These are phyloP conservation scores for Phytophthora brassicae DNA, from an alignment of 352 stramenopile genomes.

Conservation along the genomic window DNA sequence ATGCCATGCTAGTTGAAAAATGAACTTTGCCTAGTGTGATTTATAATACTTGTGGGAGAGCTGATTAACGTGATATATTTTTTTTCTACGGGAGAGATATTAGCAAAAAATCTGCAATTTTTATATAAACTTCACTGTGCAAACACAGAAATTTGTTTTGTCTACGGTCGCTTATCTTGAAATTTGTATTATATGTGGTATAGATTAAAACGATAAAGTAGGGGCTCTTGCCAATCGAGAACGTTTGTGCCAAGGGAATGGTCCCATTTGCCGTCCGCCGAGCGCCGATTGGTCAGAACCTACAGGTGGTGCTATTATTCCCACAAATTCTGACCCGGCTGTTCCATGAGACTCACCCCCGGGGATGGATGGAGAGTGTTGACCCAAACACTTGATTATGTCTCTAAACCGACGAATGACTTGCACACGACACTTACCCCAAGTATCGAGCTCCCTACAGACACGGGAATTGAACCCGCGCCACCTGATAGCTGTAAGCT, in stretches of 20 bases:
- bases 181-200: constrained; percentile 9
- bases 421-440: constrained; percentile 37
- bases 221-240: constrained; percentile 14
- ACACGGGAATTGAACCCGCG: constrained; percentile 4
- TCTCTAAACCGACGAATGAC: constrained; percentile 28
- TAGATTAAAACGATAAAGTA: constrained; percentile 9
- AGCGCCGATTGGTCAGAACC: constrained; percentile 10
- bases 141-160: no score
- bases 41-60: background rate
- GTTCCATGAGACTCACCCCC: constrained; percentile 21
- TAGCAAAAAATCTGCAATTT: background rate
- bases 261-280: constrained; percentile 10
- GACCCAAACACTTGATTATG: constrained; percentile 27
- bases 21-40: background rate
- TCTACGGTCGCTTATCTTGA: background rate
- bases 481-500: constrained; percentile 8
- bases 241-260: constrained; percentile 16
- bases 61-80: background rate
- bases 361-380: constrained; percentile 8
- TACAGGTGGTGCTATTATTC: constrained; percentile 1
- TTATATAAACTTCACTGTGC: background rate
- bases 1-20: background rate
- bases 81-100: background rate
- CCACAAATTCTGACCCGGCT: constrained; percentile 4
- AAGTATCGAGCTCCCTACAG: constrained; percentile 14